These are phyloP conservation scores for Sphenostylis stenocarpa DNA, from an alignment of 306 rosid genomes.

Conservation along the genomic window DNA sequence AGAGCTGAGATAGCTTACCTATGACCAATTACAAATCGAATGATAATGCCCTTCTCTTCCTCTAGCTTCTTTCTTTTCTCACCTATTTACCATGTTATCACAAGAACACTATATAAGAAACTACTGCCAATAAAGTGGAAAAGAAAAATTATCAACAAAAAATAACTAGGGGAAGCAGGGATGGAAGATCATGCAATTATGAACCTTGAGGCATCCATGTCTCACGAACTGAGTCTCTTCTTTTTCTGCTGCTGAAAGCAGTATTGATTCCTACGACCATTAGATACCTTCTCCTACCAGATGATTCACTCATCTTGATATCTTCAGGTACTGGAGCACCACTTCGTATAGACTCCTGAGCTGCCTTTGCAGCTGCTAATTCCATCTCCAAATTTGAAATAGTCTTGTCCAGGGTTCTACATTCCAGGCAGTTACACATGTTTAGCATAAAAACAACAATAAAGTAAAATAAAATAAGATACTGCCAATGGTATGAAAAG, in stretches of 20 bases:
- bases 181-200: neutral
- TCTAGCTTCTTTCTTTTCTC: slow-evolving; percentile 90
- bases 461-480: neutral
- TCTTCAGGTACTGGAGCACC: slow-evolving; percentile 73
- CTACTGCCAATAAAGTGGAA: neutral
- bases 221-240: slow-evolving; percentile 94
- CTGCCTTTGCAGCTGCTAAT: slow-evolving; percentile 83
- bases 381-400: slow-evolving; percentile 91
- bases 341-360: slow-evolving; percentile 69
- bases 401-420: slow-evolving; percentile 83
- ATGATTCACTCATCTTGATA: slow-evolving; percentile 42
- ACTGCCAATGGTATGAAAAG: neutral
- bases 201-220: slow-evolving; percentile 98
- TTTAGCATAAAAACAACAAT: neutral
- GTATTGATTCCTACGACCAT: slow-evolving; percentile 96
- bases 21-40: slow-evolving; percentile 95
- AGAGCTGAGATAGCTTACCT: slow-evolving; percentile 49
- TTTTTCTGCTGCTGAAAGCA: slow-evolving; percentile 96
- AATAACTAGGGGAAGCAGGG: slow-evolving; percentile 9
- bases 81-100: slow-evolving; percentile 50
- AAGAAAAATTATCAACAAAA: neutral
- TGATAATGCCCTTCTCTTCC: slow-evolving; percentile 94
- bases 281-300: slow-evolving; percentile 60
- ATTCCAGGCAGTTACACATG: slow-evolving; percentile 18
- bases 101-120: slow-evolving; percentile 39